Evolutionary conservation across 106 monocot genomes (phyloP), one percentile per base, ranked within the genome.

Genomic region (Xerophyta viscosa): DNA sequence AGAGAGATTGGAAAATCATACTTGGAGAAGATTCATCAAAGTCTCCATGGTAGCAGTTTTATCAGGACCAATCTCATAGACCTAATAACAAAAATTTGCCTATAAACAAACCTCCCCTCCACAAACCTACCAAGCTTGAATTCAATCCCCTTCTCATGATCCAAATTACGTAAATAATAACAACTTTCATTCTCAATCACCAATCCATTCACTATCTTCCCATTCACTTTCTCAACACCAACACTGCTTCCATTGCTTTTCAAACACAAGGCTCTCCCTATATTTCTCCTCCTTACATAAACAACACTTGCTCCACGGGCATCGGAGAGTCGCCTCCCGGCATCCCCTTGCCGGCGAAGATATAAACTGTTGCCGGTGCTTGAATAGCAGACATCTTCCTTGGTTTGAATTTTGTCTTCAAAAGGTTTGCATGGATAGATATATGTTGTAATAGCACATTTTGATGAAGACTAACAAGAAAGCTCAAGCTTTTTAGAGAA

Each of bases 41-140:
- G 73, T 83, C 27, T 83, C 83, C 73, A 83, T 77, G 39, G 83
- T 77, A 3, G 70, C 77, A 42, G 83, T 83, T 65, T 70, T 69
- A 57, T 83, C 77, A 11, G 77, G 73, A 17, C 83, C 81, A 63
- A 83, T 74, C 58, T 83, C 83, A 58, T 73, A 31, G 77, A 83
- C 48, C 77, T 65, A 36, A 83, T 73, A 50, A 77, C 73, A 70
- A 83, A 83, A 0, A 46, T 62, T 54, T 83, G 77, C 68, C 73
- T 60, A 52, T 77, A 77, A 1, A 77, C 73, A 33, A 62, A 55
- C 64, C 69, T 69, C 21, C 56, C 64, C 31, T 83, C 77, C 24
- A 83, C 57, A 57, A 73, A 70, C 47, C 44, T 60, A 18, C 81
- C 79, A 12, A 79, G 60, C 68, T 65, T 72, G 41, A 79, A 73